Evolutionary conservation across 164 flowering plant species (phyloP), one percentile per base, ranked within the genome.

Genomic region (Nelumbo lutea): DNA sequence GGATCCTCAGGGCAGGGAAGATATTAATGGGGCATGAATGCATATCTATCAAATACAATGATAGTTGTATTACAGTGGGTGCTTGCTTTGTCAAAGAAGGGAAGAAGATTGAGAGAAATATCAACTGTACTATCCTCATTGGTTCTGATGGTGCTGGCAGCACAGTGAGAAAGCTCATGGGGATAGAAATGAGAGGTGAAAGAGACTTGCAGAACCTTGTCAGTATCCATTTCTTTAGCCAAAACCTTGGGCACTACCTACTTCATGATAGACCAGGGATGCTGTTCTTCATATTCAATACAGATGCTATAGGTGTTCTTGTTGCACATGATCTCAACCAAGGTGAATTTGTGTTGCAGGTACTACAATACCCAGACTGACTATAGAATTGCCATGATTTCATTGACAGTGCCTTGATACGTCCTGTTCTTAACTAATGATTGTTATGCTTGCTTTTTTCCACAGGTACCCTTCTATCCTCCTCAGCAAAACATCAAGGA

Each of bases 311-410:
- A 61, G 97, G 98, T 51, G 91, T 90, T 71, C 91, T 95, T 70
- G 96, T 95, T 72, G 97, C 98, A 61, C 97, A 95, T 82, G 96
- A 92, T 83, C 90, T 92, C 71, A 67, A 83, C 72, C 82, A 89
- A 83, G 97, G 97, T 59, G 98, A 95, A 76, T 92, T 95, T 78
- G 88, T 95, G 40, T 79, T 95, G 75, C 98, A 95, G 97, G 98
- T 92, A 79, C 42, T 42, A 13, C n/a, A 56, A 14, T 53, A n/a
- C 55, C 45, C 9, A 53, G 52, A 51, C n/a, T 56, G n/a, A 39
- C 43, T 46, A 27, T 61, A 39, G 38, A 42, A 45, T 51, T 14
- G 51, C 44, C 5, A 68, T 62, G 50, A 70, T 6, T 53, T 62
- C 9, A 57, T 55, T 50, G 61, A n/a, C 53, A 9, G 41, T 68